Percentiles rank a stretch among this genome's conserved stretches.
Conservation (phyloP, 495 filamentous ascomycete genomes). For the Neurospora africana region DNA sequence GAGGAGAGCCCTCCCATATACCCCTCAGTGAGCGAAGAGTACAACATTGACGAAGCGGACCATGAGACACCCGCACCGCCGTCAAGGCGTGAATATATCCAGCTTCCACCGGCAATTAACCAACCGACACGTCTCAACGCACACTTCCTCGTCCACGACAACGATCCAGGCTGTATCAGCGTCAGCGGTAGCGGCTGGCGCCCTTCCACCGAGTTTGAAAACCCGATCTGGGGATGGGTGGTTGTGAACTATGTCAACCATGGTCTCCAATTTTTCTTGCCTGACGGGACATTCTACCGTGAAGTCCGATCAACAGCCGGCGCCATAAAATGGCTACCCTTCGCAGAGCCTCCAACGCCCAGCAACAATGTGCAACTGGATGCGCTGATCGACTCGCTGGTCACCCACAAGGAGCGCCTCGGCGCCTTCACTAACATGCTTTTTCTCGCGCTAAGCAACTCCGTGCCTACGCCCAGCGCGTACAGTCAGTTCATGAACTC, state of each 20-base stretch:
- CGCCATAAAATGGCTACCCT: conserved; percentile 28
- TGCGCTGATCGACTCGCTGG: conserved; percentile 16
- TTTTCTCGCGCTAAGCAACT: conserved; percentile 8
- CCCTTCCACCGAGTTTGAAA: conserved; percentile 27
- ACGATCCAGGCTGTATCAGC: not conserved
- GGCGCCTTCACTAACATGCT: conserved; percentile 29
- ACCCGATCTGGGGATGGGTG: conserved; percentile 46
- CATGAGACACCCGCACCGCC: not conserved
- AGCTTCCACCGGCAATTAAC: conserved; percentile 41
- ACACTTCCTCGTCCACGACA: conserved; percentile 10
- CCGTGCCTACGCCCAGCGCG: conserved; percentile 19
- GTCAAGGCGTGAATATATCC: conserved; percentile 26
- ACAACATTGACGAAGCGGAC: not conserved
- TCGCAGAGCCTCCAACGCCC: conserved; percentile 4
- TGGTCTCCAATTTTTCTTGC: conserved; percentile 39
- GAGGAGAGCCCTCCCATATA: conserved; percentile 18
- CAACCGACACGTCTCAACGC: conserved; percentile 36
- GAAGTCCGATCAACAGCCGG: conserved; percentile 33
- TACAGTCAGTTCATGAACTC: conserved; percentile 29
- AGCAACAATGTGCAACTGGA: conserved; percentile 23
- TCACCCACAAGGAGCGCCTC: conserved; percentile 15
- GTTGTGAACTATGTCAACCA: conserved; percentile 40
- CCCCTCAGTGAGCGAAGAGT: conserved; percentile 11
- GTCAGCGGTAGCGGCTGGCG: conserved; percentile 11
- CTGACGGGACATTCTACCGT: conserved; percentile 41